Base-by-base conservation (phyloP, 2,329 filamentous ascomycete species). In the Nothopassalora personata region DNA sequence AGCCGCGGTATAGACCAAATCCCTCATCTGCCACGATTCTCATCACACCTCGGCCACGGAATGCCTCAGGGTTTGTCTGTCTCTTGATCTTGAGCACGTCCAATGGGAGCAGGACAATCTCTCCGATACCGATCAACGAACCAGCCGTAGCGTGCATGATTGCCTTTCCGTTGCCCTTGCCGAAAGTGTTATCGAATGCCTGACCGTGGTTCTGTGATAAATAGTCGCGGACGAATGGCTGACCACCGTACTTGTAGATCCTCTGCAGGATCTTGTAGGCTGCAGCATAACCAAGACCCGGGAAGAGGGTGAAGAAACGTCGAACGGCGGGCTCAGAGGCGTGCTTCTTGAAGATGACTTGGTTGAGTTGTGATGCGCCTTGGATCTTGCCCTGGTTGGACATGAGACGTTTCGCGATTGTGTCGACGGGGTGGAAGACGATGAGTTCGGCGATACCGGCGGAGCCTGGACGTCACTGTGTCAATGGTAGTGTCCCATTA, bases 21-120 rank as follows among this genome's bases (percentile, higher is more conserved):
- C 94, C 94, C 77, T 99, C 94, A 72, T 99, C 94, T 60, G 85
- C 83, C 62, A 99, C 83, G 66, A 99, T 97, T 77, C 83, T 88
- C 73, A 97, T 79, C 60, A 99, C 82, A 63, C 94, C 94, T 70
- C 94, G 89, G 68, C 93, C 93, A 67, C 91, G 86, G 86, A 99
- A 99, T 36, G 94, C 92, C 73, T 97, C 94, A 45, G 94, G 94
- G 82, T 99, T 99, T 67, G 94, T 99, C 81, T 99, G 94, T 71
- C 94, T 87, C 85, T 99, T 99, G 81, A 99, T 99, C 85, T 99
- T 99, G 64, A 99, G 84, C 43, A 99, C 93, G 70, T 99, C 94
- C 61, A 99, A 85, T 46, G 94, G 94, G 45, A 99, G 84, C 31
- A 99, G 85, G 60, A 99, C 85, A 66, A 99, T 96, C 80, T 99